phyloP scores from a whole-genome alignment of 78 protist genomes.

The Guillardia theta region DNA sequence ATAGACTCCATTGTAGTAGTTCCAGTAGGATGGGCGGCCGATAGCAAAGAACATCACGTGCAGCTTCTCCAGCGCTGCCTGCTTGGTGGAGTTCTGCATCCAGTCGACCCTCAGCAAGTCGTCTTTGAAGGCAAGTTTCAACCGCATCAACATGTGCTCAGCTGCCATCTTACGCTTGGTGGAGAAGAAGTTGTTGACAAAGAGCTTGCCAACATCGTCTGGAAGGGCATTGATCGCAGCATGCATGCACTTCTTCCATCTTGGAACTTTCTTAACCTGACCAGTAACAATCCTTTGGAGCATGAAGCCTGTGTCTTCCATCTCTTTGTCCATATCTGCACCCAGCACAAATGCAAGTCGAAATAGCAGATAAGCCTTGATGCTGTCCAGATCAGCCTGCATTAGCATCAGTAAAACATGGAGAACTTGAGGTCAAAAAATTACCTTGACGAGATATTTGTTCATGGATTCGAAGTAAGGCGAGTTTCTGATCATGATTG shows the following conservation, averaged over 20 bases:
- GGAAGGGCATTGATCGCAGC: neutral
- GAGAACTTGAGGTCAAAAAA: no score
- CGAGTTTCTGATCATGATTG: neutral
- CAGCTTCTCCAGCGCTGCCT: neutral
- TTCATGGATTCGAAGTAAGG: neutral
- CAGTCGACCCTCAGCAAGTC: neutral
- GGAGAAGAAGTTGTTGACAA: neutral
- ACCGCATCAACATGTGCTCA: conserved; percentile 1
- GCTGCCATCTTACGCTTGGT: neutral
- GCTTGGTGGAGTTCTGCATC: neutral
- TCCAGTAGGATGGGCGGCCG: neutral
- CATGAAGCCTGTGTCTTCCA: neutral
- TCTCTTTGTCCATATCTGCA: neutral
- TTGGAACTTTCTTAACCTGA: neutral
- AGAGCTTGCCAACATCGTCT: neutral
- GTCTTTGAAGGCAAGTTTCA: neutral
- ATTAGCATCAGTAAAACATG: no score
- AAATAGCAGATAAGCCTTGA: conserved; percentile 24
- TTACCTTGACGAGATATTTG: neutral
- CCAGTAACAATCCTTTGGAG: conserved; percentile 9
- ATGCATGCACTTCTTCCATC: conserved; percentile 34
- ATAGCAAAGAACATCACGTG: conserved; percentile 4
- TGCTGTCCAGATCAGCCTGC: neutral
- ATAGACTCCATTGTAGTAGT: neutral
- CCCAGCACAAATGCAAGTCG: conserved; percentile 14